Evolutionary conservation across 176 grass and related monocot genomes (phyloP).

Genomic region (Oryza glumipatula): DNA sequence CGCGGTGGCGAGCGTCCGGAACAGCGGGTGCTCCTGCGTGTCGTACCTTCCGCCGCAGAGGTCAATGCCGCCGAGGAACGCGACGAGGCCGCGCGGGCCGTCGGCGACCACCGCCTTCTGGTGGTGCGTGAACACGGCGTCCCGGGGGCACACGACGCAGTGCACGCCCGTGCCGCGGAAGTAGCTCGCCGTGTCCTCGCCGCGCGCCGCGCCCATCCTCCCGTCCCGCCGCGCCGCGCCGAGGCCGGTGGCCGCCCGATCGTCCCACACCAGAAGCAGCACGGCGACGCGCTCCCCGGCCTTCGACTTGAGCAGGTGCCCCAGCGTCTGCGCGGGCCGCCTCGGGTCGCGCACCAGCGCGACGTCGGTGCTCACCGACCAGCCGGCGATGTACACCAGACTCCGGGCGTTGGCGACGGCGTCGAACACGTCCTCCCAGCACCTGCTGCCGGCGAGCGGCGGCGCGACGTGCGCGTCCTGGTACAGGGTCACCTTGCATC

Average conservation of each 20-base stretch:
- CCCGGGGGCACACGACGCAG: conserved; percentile 32
- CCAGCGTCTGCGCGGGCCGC: conserved; percentile 27
- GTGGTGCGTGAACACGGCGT: conserved; percentile 40
- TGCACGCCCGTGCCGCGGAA: conserved; percentile 44
- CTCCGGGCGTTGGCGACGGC: conserved; percentile 49
- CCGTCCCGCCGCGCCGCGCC: not conserved
- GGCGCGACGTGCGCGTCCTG: not conserved
- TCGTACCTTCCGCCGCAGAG: conserved; percentile 64
- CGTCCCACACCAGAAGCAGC: conserved; percentile 67
- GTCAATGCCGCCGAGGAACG: conserved; percentile 60
- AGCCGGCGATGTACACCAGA: conserved; percentile 42
- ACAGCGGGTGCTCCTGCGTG: conserved; percentile 54
- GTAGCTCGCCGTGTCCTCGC: conserved; percentile 49
- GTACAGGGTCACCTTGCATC: conserved; percentile 6
- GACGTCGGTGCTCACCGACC: conserved; percentile 25
- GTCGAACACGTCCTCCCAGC: conserved; percentile 58
- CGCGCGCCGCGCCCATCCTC: conserved; percentile 30
- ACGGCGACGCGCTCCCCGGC: conserved; percentile 54
- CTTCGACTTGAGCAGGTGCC: conserved; percentile 64
- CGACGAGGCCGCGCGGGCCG: conserved; percentile 44
- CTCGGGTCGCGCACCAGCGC: conserved; percentile 48
- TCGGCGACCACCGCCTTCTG: conserved; percentile 65
- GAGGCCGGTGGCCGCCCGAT: conserved; percentile 30
- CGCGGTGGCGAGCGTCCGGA: conserved; percentile 39
- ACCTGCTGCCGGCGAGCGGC: not conserved